Conservation (phyloP, 176 grass and related monocot species). For the Aechmea fasciata region DNA sequence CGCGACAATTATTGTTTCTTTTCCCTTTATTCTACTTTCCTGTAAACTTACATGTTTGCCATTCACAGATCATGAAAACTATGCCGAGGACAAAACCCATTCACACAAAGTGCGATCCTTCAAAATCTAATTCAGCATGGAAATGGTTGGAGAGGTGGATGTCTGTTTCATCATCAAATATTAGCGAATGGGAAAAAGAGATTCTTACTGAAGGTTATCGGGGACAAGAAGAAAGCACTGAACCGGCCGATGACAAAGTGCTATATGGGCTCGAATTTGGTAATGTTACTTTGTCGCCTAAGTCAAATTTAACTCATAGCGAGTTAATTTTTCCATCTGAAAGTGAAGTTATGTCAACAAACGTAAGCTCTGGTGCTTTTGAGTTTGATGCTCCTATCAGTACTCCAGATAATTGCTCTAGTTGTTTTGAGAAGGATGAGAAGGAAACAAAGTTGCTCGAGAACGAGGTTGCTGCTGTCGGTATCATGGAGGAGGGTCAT, state of each 20-base stretch:
- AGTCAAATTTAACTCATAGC: constrained; percentile 19
- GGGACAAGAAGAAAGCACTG: constrained; percentile 29
- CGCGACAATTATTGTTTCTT: neutral
- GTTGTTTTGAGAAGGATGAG: constrained; percentile 21
- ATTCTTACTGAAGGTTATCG: neutral
- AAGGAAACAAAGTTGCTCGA: constrained; percentile 31
- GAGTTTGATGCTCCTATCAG: constrained; percentile 18
- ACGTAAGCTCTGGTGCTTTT: constrained; percentile 6
- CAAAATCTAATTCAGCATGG: constrained; percentile 69
- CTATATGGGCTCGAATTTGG: constrained; percentile 13
- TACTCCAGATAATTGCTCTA: constrained; percentile 21
- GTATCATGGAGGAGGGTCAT: constrained; percentile 6
- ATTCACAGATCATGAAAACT: constrained; percentile 58
- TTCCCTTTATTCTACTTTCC: constrained; percentile 9
- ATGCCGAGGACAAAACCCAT: constrained; percentile 43
- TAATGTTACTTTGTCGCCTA: constrained; percentile 23
- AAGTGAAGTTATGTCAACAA: neutral
- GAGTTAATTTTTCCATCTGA: neutral
- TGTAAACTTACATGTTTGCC: constrained; percentile 14
- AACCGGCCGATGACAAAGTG: constrained; percentile 21
- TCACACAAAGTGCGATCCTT: constrained; percentile 79
- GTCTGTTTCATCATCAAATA: constrained; percentile 27
- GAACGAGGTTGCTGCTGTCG: constrained; percentile 18
- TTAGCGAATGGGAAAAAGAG: neutral
- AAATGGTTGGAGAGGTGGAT: constrained; percentile 96